Base-by-base conservation (phyloP, 2,329 filamentous ascomycete genomes). In the Thielaviopsis ethacetica region DNA sequence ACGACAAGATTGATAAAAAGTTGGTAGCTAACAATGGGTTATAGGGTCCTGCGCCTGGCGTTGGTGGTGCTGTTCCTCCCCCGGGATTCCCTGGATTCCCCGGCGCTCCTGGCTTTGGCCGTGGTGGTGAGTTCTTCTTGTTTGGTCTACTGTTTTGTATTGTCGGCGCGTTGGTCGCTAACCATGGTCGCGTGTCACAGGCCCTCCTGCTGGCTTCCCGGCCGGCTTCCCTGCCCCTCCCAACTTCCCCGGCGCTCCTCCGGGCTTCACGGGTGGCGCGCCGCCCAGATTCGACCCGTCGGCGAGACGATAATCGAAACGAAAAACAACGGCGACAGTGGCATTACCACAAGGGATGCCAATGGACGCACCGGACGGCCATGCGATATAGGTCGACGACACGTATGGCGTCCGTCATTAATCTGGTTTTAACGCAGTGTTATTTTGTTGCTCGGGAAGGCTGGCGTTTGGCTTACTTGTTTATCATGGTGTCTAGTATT, bases 31-130 rank as follows among this genome's bases (percentile, higher is more conserved):
- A 47, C 53, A 49, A 34, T 50, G 13, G 5, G 41, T 3, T 7
- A 49, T 51, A 82, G 79, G 81, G 91, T 34, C 91, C 91, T 68
- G 88, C 88, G 71, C 85, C 86, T 67, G 91, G 91, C 68, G 85
- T 95, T 68, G 91, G 89, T 66, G 85, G 83, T 61, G 86, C 71
- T 44, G 73, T 70, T 60, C 85, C 86, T 55, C 85, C 86, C 65
- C 79, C 76, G 62, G 76, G 77, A 63, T 77, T 81, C 67, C 75
- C 76, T 26, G 54, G 76, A 24, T 73, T 77, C 66, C 76, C 78
- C 53, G 71, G 81, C 70, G 78, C 72, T 15, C 72, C 72, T 67
- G 72, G 76, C 19, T 79, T 79, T 59, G 74, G 78, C 65, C 76
- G 78, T 66, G 78, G 76, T 64, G 77, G 79, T 82, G 71, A 68